These are phyloP conservation scores for Pythium brassicae DNA, from an alignment of 352 stramenopile species.

Conservation along the genomic window DNA sequence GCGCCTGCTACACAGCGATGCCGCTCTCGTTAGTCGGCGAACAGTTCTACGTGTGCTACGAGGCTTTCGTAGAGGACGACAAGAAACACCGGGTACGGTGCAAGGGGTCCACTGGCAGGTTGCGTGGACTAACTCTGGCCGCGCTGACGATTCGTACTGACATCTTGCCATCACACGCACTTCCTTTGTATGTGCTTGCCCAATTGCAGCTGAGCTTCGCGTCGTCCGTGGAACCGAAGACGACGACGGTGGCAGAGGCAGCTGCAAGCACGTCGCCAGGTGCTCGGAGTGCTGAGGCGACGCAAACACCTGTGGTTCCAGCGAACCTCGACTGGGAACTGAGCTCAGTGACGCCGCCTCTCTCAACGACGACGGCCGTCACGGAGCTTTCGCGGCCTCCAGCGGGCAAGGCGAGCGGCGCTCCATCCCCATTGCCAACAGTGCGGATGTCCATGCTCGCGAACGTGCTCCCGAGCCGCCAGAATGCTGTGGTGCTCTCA, in stretches of 20 bases:
- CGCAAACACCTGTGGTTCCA: not conserved
- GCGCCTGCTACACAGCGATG: slow-evolving; percentile 57
- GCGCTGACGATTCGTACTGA: too few species aligned
- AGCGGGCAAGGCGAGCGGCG: not conserved
- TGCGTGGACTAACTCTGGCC: not conserved
- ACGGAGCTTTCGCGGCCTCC: not conserved
- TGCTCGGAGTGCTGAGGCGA: not conserved
- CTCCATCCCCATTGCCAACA: not conserved
- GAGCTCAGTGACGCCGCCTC: not conserved
- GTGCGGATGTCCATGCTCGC: not conserved
- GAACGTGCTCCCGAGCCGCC: not conserved
- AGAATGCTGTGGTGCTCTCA: not conserved
- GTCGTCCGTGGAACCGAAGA: slow-evolving; percentile 5
- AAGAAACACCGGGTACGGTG: slow-evolving; percentile 18
- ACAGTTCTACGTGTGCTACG: slow-evolving; percentile 64
- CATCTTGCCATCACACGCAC: too few species aligned
- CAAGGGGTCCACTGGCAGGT: not conserved
- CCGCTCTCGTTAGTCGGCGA: slow-evolving; percentile 48
- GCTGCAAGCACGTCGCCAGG: not conserved
- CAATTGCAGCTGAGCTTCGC: not conserved
- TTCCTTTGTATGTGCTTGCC: not conserved
- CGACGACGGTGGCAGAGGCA: not conserved
- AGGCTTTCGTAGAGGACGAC: slow-evolving; percentile 33
- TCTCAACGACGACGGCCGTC: not conserved
- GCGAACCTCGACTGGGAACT: not conserved